These are phyloP conservation scores for Spergularia marina DNA, from an alignment of 148 eudicot genomes.

Conservation along the genomic window DNA sequence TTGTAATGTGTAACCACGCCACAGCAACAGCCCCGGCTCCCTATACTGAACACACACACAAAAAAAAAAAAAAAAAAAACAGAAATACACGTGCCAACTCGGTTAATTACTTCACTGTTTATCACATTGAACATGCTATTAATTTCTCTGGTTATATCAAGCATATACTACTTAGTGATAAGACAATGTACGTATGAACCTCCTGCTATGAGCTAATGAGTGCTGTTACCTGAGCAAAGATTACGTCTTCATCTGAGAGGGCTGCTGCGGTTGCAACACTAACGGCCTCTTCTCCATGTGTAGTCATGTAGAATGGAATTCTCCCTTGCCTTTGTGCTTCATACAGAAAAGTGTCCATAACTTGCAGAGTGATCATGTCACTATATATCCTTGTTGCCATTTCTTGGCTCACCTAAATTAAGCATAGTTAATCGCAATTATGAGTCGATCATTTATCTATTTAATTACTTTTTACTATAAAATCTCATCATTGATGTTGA, in stretches of 20 bases:
- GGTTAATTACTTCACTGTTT: neutral
- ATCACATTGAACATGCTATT: neutral
- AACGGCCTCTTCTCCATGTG: conserved; percentile 81
- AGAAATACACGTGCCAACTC: neutral
- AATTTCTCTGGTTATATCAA: too few species aligned
- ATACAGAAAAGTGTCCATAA: conserved; percentile 73
- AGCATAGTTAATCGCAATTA: neutral
- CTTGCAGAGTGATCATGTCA: conserved; percentile 79
- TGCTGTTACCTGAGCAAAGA: conserved; percentile 69
- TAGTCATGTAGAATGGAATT: conserved; percentile 77
- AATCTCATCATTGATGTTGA: neutral
- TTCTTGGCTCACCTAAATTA: conserved; percentile 53
- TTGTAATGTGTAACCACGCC: conserved; percentile 90
- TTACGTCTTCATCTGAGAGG: conserved; percentile 53
- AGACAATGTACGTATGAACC: too few species aligned
- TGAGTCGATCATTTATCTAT: neutral
- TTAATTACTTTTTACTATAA: neutral
- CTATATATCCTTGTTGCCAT: conserved; percentile 66
- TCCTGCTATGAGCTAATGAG: neutral
- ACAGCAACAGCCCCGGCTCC: conserved; percentile 75
- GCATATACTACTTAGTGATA: too few species aligned
- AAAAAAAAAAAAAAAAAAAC: neutral
- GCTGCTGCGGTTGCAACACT: conserved; percentile 92
- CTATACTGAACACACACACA: conserved; percentile 48
- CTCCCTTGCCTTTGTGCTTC: conserved; percentile 96